A percentile compares a stretch with the other conserved stretches of the same genome.
These are phyloP conservation scores for Fusarium poae DNA, from an alignment of 2,329 filamentous ascomycete genomes.

Conservation along the genomic window DNA sequence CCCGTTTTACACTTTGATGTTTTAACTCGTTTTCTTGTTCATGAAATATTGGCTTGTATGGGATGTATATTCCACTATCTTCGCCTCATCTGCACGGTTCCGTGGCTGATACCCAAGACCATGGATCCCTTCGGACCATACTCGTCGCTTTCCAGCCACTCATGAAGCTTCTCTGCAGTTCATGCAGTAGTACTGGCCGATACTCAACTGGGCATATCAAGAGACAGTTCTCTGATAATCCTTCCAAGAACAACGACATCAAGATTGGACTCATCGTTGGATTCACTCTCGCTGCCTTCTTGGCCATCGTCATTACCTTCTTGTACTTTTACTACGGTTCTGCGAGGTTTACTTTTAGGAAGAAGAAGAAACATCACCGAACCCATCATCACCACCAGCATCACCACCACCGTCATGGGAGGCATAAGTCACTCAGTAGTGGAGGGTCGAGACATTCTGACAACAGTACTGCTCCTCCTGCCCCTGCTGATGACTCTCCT, in stretches of 20 bases:
- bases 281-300: slow-evolving; percentile 57
- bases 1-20: slow-evolving; percentile 35
- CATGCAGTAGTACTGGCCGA: not conserved
- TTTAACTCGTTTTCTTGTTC: slow-evolving; percentile 5
- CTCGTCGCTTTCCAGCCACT: slow-evolving; percentile 12
- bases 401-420: slow-evolving; percentile 18
- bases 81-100: slow-evolving; percentile 30
- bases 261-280: slow-evolving; percentile 61
- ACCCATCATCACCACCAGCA: slow-evolving; percentile 12
- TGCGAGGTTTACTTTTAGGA: slow-evolving; percentile 52
- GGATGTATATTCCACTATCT: slow-evolving; percentile 52
- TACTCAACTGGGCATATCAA: slow-evolving; percentile 10
- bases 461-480: slow-evolving; percentile 35
- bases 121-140: slow-evolving; percentile 14
- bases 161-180: slow-evolving; percentile 18
- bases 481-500: slow-evolving; percentile 28
- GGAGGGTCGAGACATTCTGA: slow-evolving; percentile 53
- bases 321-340: slow-evolving; percentile 57
- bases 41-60: slow-evolving; percentile 1
- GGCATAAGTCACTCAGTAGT: slow-evolving; percentile 49
- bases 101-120: slow-evolving; percentile 25
- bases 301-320: slow-evolving; percentile 55
- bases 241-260: slow-evolving; percentile 54
- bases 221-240: slow-evolving; percentile 48
- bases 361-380: slow-evolving; percentile 37